phyloP scores from a whole-genome alignment of 306 rosid genomes.

The Dalbergia cochinchinensis region DNA sequence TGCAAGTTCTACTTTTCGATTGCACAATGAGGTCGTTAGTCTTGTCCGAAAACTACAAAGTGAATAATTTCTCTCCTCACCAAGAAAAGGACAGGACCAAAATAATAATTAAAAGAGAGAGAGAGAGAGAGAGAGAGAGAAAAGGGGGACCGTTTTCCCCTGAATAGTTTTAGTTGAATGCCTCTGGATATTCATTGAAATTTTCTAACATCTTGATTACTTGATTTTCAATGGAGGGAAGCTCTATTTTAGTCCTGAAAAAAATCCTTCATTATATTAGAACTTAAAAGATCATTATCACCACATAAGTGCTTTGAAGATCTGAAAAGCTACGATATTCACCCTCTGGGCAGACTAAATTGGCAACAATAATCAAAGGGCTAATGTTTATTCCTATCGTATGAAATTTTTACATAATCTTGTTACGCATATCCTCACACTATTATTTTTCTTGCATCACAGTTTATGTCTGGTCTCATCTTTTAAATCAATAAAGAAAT shows the following conservation, averaged over 20 bases:
- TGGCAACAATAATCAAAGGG: too few species aligned
- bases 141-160: slow-evolving; percentile 9
- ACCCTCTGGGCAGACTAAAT: too few species aligned
- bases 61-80: slow-evolving; percentile 17
- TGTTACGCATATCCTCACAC: too few species aligned
- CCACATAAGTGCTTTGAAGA: too few species aligned
- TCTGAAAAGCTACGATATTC: too few species aligned
- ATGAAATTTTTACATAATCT: too few species aligned
- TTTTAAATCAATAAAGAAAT: slow-evolving; percentile 5
- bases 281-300: too few species aligned
- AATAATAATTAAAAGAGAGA: slow-evolving; percentile 5
- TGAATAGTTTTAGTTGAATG: slow-evolving; percentile 27
- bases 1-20: slow-evolving; percentile 40
- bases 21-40: slow-evolving; percentile 15
- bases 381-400: too few species aligned
- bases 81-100: slow-evolving; percentile 45
- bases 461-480: background rate
- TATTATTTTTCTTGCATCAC: too few species aligned
- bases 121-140: background rate
- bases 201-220: slow-evolving; percentile 34
- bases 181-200: slow-evolving; percentile 41
- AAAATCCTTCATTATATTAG: too few species aligned
- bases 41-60: background rate
- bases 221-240: slow-evolving; percentile 15
- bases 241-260: too few species aligned